Conservation (phyloP, 75 land plant species). For the Cryptomeria japonica region DNA sequence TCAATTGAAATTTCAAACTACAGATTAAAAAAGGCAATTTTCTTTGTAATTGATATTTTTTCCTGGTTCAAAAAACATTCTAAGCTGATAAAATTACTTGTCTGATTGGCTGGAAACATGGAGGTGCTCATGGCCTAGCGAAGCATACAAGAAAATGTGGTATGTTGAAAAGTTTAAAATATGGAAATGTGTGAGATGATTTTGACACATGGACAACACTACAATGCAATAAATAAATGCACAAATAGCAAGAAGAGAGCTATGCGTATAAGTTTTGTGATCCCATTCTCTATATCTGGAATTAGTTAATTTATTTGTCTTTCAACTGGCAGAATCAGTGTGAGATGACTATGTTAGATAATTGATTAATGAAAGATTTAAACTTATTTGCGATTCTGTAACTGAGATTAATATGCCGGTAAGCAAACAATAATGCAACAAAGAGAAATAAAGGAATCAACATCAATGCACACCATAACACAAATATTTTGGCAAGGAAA, state of each 20-base stretch:
- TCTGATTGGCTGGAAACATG: background rate
- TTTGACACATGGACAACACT: background rate
- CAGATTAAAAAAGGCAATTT: background rate
- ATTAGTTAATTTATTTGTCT: no score
- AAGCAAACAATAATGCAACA: no score
- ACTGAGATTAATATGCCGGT: no score
- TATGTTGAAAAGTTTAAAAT: background rate
- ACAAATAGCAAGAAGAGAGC: background rate
- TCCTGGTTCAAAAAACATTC: background rate
- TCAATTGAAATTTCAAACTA: background rate
- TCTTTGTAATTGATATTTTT: background rate
- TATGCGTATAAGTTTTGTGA: background rate
- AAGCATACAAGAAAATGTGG: background rate
- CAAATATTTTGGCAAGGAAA: no score
- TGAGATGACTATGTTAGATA: no score
- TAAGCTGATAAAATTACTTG: background rate
- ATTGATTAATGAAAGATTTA: no score
- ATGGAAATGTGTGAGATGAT: background rate
- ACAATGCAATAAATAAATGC: background rate
- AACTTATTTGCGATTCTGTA: no score
- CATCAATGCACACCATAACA: no score
- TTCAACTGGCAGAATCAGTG: no score
- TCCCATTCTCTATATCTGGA: background rate
- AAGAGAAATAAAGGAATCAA: no score
- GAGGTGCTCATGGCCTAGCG: background rate